Evolutionary conservation across 2,329 filamentous ascomycete species (phyloP).

Genomic region (Ascosphaera apis): DNA sequence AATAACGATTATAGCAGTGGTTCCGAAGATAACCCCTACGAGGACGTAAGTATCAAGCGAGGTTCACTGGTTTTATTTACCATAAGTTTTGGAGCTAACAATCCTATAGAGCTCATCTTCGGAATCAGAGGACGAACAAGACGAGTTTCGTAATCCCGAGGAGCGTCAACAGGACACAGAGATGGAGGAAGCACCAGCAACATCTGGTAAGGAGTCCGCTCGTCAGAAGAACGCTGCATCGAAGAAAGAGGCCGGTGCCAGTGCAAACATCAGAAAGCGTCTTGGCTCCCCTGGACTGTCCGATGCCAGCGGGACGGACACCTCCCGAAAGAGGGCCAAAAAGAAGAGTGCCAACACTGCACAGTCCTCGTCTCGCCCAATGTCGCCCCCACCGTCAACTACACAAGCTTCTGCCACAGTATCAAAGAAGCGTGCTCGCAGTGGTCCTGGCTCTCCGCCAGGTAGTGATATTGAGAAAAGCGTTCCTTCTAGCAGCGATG

Average conservation of each 20-base stretch:
- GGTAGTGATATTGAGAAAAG: constrained; percentile 33
- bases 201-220: constrained; percentile 30
- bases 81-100: background rate
- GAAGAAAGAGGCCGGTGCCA: constrained; percentile 25
- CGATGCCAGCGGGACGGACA: constrained; percentile 82
- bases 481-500: constrained; percentile 23
- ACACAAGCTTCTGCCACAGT: constrained; percentile 21
- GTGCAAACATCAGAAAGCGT: constrained; percentile 41
- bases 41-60: constrained; percentile 19
- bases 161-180: constrained; percentile 31
- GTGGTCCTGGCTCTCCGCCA: constrained; percentile 19
- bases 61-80: background rate
- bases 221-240: constrained; percentile 30
- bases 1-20: constrained; percentile 69
- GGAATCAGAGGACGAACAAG: constrained; percentile 38
- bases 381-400: constrained; percentile 2
- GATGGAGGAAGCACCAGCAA: constrained; percentile 23
- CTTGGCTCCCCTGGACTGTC: constrained; percentile 69
- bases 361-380: constrained; percentile 6
- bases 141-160: constrained; percentile 35
- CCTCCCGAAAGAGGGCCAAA: constrained; percentile 54
- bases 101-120: constrained; percentile 30
- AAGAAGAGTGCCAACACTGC: constrained; percentile 31
- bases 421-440: constrained; percentile 28
- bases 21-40: constrained; percentile 32